These are phyloP conservation scores for Hippophae gyantsensis DNA, from an alignment of 306 rosid genomes.

Conservation along the genomic window DNA sequence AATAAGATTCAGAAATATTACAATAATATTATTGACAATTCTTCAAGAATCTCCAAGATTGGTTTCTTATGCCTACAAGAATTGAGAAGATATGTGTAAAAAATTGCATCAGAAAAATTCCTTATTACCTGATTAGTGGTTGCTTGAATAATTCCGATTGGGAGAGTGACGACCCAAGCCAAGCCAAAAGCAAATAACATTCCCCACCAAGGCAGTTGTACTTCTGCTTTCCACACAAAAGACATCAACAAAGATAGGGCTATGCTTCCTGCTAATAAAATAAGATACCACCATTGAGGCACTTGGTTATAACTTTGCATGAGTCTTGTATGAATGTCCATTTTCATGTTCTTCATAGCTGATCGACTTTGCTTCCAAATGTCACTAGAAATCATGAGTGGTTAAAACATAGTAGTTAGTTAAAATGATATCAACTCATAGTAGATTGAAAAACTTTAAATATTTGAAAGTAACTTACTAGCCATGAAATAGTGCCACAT, in stretches of 20 bases:
- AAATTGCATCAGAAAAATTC: background rate
- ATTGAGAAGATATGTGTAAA: too few species aligned
- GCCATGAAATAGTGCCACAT: slow-evolving; percentile 86
- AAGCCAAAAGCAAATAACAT: slow-evolving; percentile 79
- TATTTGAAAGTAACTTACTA: slow-evolving; percentile 34
- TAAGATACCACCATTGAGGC: slow-evolving; percentile 94
- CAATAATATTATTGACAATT: background rate
- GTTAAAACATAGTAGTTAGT: too few species aligned
- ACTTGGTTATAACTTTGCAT: slow-evolving; percentile 82
- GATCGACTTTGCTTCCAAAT: slow-evolving; percentile 73
- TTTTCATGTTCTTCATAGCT: slow-evolving; percentile 52
- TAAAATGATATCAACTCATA: too few species aligned
- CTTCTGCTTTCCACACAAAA: slow-evolving; percentile 69
- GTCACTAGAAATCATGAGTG: slow-evolving; percentile 30
- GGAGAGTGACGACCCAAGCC: slow-evolving; percentile 87
- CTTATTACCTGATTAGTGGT: slow-evolving; percentile 82
- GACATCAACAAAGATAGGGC: slow-evolving; percentile 51
- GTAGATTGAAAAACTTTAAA: background rate
- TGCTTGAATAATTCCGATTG: slow-evolving; percentile 96
- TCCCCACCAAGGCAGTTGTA: slow-evolving; percentile 98
- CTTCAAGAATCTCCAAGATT: too few species aligned
- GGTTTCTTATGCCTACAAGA: too few species aligned
- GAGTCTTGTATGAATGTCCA: slow-evolving; percentile 77
- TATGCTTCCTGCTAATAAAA: slow-evolving; percentile 55
- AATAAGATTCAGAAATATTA: slow-evolving; percentile 9